Conservation (phyloP, 1,139 yeast genomes). For the Saccharomyces hybrid region DNA sequence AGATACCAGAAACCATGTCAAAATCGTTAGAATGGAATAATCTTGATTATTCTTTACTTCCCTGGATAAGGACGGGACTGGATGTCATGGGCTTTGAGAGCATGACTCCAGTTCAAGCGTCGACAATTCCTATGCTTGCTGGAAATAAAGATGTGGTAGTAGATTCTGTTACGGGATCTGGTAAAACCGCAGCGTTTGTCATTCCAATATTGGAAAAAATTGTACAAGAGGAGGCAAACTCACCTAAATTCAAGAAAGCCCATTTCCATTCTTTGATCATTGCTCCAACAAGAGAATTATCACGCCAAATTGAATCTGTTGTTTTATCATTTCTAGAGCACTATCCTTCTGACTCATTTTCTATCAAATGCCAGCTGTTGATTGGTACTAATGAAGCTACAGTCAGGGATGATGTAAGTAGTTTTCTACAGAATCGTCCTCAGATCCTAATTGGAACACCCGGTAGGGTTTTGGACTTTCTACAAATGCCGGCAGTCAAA, state of each 20-base stretch:
- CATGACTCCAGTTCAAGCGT: slow-evolving; percentile 98
- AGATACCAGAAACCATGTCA: slow-evolving; percentile 15
- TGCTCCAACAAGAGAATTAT: slow-evolving; percentile 90
- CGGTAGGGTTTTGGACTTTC: slow-evolving; percentile 75
- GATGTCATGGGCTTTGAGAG: slow-evolving; percentile 62
- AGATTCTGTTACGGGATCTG: slow-evolving; percentile 95
- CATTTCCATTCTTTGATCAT: slow-evolving; percentile 68
- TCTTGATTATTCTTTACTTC: slow-evolving; percentile 31
- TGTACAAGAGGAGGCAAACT: slow-evolving; percentile 30
- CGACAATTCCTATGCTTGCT: slow-evolving; percentile 79
- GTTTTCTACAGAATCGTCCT: slow-evolving; percentile 48
- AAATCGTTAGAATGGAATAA: slow-evolving; percentile 36
- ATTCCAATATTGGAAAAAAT: slow-evolving; percentile 74
- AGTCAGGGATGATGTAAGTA: slow-evolving; percentile 66
- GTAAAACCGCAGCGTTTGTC: slow-evolving; percentile 83
- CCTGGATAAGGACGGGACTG: slow-evolving; percentile 52
- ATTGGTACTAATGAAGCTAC: slow-evolving; percentile 62
- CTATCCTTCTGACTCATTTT: slow-evolving; percentile 42
- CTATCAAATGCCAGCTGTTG: slow-evolving; percentile 60
- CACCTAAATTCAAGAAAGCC: slow-evolving; percentile 42
- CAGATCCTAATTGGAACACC: slow-evolving; percentile 89
- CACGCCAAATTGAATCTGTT: slow-evolving; percentile 71
- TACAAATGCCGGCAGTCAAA: slow-evolving; percentile 43
- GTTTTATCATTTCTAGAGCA: slow-evolving; percentile 52
- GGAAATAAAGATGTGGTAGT: slow-evolving; percentile 95